phyloP scores from a whole-genome alignment of 2,329 filamentous ascomycete species.

The Botrytis elliptica region DNA sequence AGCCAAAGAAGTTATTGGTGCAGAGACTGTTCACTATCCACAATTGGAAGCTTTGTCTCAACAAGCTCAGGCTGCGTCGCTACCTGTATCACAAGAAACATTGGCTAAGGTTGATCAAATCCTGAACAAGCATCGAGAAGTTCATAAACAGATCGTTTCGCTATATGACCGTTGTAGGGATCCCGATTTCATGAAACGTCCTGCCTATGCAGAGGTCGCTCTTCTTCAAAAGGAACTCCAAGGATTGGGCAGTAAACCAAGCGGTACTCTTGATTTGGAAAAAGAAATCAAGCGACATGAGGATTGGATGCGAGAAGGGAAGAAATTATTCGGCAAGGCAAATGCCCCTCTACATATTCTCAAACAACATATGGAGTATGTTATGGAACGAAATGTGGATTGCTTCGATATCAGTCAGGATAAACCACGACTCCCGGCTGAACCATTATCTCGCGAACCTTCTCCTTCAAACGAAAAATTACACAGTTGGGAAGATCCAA shows the following conservation, averaged over 20 bases:
- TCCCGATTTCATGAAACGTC: constrained; percentile 72
- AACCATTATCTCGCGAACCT: constrained; percentile 84
- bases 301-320: constrained; percentile 98
- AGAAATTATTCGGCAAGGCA: constrained; percentile 96
- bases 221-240: constrained; percentile 61
- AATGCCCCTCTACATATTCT: constrained; percentile 96
- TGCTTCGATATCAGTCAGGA: constrained; percentile 88
- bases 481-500: constrained; percentile 60
- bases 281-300: constrained; percentile 93
- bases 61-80: constrained; percentile 66
- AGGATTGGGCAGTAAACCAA: constrained; percentile 88
- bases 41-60: constrained; percentile 88
- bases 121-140: constrained; percentile 91
- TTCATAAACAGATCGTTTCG: constrained; percentile 81
- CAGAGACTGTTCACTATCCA: constrained; percentile 87
- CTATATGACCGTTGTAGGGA: constrained; percentile 77
- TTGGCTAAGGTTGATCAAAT: constrained; percentile 84
- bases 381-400: constrained; percentile 81
- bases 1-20: constrained; percentile 87
- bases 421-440: constrained; percentile 83
- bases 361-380: constrained; percentile 90
- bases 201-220: constrained; percentile 79
- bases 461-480: constrained; percentile 55
- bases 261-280: constrained; percentile 87
- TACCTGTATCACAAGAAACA: constrained; percentile 82